phyloP scores from a whole-genome alignment of 2,329 filamentous ascomycete genomes.

The Zymoseptoria pseudotritici region DNA sequence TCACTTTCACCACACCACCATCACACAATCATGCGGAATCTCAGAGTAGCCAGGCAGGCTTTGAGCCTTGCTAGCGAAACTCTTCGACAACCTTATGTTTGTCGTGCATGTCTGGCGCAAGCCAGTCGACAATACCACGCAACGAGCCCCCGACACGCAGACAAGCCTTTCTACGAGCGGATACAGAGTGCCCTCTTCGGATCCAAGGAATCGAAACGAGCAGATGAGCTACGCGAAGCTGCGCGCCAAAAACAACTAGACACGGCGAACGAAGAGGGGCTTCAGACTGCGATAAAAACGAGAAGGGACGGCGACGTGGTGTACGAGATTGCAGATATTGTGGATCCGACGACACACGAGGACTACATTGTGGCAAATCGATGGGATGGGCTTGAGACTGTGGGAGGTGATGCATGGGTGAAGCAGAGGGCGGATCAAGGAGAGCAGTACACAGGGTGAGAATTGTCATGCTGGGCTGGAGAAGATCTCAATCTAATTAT shows the following conservation, averaged over 20 bases:
- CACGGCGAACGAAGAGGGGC: constrained; percentile 2
- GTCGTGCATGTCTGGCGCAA: constrained; percentile 23
- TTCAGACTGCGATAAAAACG: constrained; percentile 6
- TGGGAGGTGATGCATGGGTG: constrained; percentile 46
- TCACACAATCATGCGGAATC: constrained; percentile 14
- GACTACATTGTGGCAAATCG: constrained; percentile 41
- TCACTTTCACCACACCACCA: background rate
- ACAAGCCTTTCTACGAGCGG: constrained; percentile 20
- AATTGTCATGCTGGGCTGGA: constrained; percentile 1
- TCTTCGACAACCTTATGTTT: constrained; percentile 19
- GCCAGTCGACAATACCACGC: constrained; percentile 23
- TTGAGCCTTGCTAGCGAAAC: constrained; percentile 18
- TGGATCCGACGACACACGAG: constrained; percentile 18
- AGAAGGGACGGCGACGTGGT: constrained; percentile 7
- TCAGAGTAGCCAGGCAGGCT: constrained; percentile 21
- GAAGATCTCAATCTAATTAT: constrained; percentile 4
- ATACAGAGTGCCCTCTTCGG: constrained; percentile 22
- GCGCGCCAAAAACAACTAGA: constrained; percentile 10
- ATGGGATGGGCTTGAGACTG: constrained; percentile 47
- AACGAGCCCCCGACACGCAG: constrained; percentile 13
- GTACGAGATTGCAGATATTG: constrained; percentile 20
- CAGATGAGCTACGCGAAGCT: constrained; percentile 12
- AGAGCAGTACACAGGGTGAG: constrained; percentile 31
- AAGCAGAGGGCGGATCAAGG: constrained; percentile 29
- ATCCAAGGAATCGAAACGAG: constrained; percentile 16